These are phyloP conservation scores for Ophiostoma angusticollis DNA, from an alignment of 2,329 filamentous ascomycete genomes.

Conservation along the genomic window DNA sequence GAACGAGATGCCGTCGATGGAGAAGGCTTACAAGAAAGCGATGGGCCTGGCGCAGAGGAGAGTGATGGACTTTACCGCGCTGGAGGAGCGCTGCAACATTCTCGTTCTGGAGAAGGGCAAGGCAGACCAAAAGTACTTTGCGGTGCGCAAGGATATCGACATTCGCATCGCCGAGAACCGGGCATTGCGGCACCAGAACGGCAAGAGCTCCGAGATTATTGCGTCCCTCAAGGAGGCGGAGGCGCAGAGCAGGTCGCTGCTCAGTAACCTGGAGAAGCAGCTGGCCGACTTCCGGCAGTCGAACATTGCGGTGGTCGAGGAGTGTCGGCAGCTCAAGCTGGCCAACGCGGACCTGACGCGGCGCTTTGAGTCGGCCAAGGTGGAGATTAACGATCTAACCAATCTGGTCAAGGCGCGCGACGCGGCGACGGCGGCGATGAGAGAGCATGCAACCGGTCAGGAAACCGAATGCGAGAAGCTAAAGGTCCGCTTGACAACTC, in stretches of 20 bases:
- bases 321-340: conserved; percentile 64
- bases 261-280: conserved; percentile 85
- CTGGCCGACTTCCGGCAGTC: conserved; percentile 69
- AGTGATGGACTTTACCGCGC: conserved; percentile 57
- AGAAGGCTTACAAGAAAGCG: conserved; percentile 81
- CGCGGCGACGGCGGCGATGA: conserved; percentile 35
- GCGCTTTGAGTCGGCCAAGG: conserved; percentile 56
- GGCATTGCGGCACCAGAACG: conserved; percentile 66
- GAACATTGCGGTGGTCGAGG: conserved; percentile 54
- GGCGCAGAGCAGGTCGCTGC: conserved; percentile 57
- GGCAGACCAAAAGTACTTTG: conserved; percentile 96
- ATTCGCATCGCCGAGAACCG: conserved; percentile 69
- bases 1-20: conserved; percentile 77
- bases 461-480: conserved; percentile 71
- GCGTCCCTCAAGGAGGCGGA: conserved; percentile 87
- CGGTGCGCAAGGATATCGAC: conserved; percentile 87
- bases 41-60: conserved; percentile 78
- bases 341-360: conserved; percentile 57
- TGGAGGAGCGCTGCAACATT: conserved; percentile 67
- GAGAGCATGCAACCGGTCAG: conserved; percentile 45
- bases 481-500: conserved; percentile 62
- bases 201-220: conserved; percentile 87
- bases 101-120: conserved; percentile 84
- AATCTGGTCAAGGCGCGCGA: conserved; percentile 67
- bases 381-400: conserved; percentile 66